Evolutionary conservation across 1,284 basidiomycete genomes (phyloP).

Genomic region (Ceratobasidium sp.): DNA sequence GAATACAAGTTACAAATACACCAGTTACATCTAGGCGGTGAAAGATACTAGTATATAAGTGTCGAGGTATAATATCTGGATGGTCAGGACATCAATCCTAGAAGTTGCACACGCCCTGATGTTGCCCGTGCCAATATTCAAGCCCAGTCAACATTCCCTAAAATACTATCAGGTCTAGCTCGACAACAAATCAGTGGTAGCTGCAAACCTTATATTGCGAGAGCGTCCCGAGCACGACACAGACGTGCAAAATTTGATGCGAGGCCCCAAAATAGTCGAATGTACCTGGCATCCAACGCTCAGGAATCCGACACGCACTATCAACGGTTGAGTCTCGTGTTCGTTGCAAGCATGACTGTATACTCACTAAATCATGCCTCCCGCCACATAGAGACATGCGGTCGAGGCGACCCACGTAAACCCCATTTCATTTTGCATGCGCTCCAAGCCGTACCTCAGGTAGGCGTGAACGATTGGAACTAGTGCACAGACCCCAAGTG

Average conservation of each 20-base stretch:
- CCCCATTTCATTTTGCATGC: slow-evolving; percentile 74
- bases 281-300: slow-evolving; percentile 79
- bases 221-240: slow-evolving; percentile 83
- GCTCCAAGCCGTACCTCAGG: slow-evolving; percentile 69
- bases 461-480: slow-evolving; percentile 80
- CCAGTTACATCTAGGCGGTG: neutral
- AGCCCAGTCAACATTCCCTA: slow-evolving; percentile 35
- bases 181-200: neutral
- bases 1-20: neutral
- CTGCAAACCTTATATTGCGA: slow-evolving; percentile 70
- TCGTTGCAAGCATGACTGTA: slow-evolving; percentile 51
- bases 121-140: slow-evolving; percentile 45
- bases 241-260: slow-evolving; percentile 90
- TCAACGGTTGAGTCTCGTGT: slow-evolving; percentile 41
- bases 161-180: slow-evolving; percentile 9
- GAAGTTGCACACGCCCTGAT: slow-evolving; percentile 26
- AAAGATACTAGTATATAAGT: slow-evolving; percentile 9
- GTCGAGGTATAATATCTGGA: slow-evolving; percentile 5
- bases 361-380: slow-evolving; percentile 86
- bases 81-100: slow-evolving; percentile 11
- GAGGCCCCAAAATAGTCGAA: slow-evolving; percentile 87
- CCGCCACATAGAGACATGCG: slow-evolving; percentile 78
- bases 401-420: slow-evolving; percentile 76
- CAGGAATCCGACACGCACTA: slow-evolving; percentile 88
- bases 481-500: slow-evolving; percentile 80